phyloP scores from a whole-genome alignment of 768 basidiomycete species.

The Kwoniella europaea region DNA sequence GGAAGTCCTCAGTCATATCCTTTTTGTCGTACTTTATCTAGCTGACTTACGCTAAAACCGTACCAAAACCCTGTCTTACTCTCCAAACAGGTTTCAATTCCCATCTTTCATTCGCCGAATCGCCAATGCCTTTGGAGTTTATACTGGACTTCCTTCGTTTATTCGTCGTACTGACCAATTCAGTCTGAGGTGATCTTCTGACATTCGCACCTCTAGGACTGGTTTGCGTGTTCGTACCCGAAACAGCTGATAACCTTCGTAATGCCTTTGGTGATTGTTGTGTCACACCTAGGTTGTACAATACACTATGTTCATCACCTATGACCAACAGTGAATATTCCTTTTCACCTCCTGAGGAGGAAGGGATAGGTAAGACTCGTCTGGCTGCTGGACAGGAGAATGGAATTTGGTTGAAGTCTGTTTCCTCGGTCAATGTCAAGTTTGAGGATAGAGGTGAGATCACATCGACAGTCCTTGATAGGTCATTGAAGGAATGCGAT shows the following conservation, averaged over 20 bases:
- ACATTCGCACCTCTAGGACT: conserved; percentile 36
- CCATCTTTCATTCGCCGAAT: conserved; percentile 27
- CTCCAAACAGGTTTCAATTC: conserved; percentile 47
- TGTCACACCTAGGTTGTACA: conserved; percentile 30
- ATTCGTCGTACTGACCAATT: conserved; percentile 44
- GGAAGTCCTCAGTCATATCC: background rate
- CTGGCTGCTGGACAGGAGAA: conserved; percentile 53
- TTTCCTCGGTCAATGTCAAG: conserved; percentile 20
- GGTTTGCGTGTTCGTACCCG: conserved; percentile 18
- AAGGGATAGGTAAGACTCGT: conserved; percentile 44
- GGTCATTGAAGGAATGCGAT: conserved; percentile 43
- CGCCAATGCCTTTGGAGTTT: conserved; percentile 13
- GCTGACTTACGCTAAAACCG: conserved; percentile 47
- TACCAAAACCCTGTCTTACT: conserved; percentile 56
- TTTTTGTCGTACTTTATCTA: background rate
- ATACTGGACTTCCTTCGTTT: conserved; percentile 49
- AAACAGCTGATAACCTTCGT: conserved; percentile 26
- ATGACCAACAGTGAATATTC: conserved; percentile 42
- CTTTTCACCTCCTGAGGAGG: conserved; percentile 10
- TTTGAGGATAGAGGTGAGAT: conserved; percentile 29
- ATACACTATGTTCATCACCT: conserved; percentile 53
- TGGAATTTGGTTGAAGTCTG: conserved; percentile 42
- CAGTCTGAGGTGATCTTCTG: conserved; percentile 45
- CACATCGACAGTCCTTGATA: conserved; percentile 40
- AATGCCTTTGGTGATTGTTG: conserved; percentile 28